Percentiles rank a stretch among this genome's conserved stretches.
Evolutionary conservation across 2,329 filamentous ascomycete genomes (phyloP).

Genomic region (Teratosphaeria destructans): DNA sequence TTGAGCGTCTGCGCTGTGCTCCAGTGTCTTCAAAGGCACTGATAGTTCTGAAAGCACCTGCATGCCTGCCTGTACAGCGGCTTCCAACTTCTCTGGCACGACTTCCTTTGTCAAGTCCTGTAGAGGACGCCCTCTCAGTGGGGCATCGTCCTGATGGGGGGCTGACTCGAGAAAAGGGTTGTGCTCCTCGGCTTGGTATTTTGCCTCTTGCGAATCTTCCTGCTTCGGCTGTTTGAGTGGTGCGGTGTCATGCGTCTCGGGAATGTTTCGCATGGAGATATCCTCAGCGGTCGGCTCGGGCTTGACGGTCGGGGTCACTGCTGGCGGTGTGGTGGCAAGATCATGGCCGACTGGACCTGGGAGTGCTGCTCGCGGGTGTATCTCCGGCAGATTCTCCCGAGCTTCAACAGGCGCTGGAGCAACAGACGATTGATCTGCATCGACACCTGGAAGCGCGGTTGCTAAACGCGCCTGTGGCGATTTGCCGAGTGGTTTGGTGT

Average conservation of each 20-base stretch:
- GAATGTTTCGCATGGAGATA: not conserved
- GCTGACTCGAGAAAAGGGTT: slow-evolving; percentile 5
- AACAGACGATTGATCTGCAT: not conserved
- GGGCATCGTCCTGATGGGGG: slow-evolving; percentile 4
- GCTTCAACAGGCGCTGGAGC: not conserved
- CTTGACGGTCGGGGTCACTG: not conserved
- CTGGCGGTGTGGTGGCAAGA: not conserved
- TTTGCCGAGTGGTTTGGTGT: not conserved
- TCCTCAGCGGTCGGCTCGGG: not conserved
- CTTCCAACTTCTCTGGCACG: slow-evolving; percentile 28
- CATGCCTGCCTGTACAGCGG: slow-evolving; percentile 29
- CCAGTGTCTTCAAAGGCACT: slow-evolving; percentile 19
- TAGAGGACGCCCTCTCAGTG: slow-evolving; percentile 13
- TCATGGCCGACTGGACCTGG: not conserved
- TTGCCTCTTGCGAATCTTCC: not conserved
- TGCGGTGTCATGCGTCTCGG: not conserved
- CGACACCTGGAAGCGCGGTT: not conserved
- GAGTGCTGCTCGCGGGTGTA: not conserved
- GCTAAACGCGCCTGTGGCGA: not conserved
- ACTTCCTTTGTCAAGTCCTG: slow-evolving; percentile 24
- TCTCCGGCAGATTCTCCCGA: not conserved
- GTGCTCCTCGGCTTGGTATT: not conserved
- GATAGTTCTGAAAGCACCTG: slow-evolving; percentile 28
- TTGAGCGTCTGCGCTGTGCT: slow-evolving; percentile 22
- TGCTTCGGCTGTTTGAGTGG: not conserved